These are phyloP conservation scores for Acanthamoeba healyi DNA, from an alignment of 208 protist genomes.

Conservation along the genomic window DNA sequence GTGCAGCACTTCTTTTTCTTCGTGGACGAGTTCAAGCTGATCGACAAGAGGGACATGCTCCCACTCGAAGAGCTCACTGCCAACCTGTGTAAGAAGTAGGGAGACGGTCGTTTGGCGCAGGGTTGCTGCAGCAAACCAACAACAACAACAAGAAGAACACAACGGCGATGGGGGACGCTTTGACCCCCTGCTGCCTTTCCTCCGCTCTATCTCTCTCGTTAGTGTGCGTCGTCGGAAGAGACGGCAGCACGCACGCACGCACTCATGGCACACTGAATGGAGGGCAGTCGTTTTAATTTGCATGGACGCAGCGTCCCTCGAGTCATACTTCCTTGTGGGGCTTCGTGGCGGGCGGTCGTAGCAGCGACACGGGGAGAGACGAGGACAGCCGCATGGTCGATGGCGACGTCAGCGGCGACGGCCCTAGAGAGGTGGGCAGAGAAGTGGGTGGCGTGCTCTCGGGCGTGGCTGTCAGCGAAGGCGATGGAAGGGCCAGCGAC, in stretches of 20 bases:
- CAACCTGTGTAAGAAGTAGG: constrained; percentile 59
- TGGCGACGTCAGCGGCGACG: neutral
- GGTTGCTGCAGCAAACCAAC: neutral
- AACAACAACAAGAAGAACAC: neutral
- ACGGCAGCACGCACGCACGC: too few relatives aligned
- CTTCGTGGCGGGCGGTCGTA: too few relatives aligned
- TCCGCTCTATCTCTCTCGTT: too few relatives aligned
- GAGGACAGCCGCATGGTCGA: neutral
- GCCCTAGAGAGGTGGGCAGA: neutral
- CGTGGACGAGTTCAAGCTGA: constrained; percentile 91
- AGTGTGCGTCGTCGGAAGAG: too few relatives aligned
- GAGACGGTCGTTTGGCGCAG: neutral
- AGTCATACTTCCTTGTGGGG: too few relatives aligned
- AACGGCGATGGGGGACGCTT: too few relatives aligned
- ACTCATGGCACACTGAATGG: too few relatives aligned
- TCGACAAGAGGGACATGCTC: constrained; percentile 87
- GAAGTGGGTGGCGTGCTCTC: neutral
- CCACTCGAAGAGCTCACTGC: constrained; percentile 13
- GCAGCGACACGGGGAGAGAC: neutral
- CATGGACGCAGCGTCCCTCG: too few relatives aligned
- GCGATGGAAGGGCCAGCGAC: neutral
- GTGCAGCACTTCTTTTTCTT: constrained; percentile 94
- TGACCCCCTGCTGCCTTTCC: too few relatives aligned
- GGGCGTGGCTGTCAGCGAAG: neutral
- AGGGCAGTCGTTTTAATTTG: too few relatives aligned